A percentile compares a stretch with the other conserved stretches of the same genome.
Conservation (phyloP, 2,329 filamentous ascomycete species). For the Talaromyces sp. region DNA sequence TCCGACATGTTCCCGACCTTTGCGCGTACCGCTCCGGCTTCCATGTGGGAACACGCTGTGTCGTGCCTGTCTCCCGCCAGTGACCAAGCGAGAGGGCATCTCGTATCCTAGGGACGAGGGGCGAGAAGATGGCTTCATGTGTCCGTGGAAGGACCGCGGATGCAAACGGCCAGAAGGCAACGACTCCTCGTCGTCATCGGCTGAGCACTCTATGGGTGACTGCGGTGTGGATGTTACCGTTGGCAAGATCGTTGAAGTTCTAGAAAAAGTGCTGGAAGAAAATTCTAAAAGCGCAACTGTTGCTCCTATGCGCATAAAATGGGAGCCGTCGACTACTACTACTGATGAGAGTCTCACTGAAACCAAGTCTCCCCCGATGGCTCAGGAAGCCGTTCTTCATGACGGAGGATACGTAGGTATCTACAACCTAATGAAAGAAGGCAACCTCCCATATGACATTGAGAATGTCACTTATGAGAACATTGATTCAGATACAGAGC, state of each 20-base stretch:
- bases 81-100: conserved; percentile 62
- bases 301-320: not conserved
- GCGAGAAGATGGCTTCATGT: conserved; percentile 66
- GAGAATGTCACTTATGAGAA: conserved; percentile 50
- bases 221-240: conserved; percentile 73
- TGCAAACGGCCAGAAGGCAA: not conserved
- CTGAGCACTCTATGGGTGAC: conserved; percentile 71
- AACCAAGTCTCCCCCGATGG: conserved; percentile 7
- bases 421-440: conserved; percentile 60
- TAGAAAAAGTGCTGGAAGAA: conserved; percentile 35
- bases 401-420: conserved; percentile 62
- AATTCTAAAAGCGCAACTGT: not conserved
- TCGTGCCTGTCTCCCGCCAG: conserved; percentile 64
- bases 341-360: not conserved
- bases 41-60: conserved; percentile 80
- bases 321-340: not conserved
- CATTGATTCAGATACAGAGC: conserved; percentile 15
- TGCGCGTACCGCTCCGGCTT: conserved; percentile 65
- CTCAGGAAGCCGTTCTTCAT: conserved; percentile 32
- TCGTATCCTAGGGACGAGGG: conserved; percentile 69
- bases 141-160: conserved; percentile 48
- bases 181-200: conserved; percentile 44
- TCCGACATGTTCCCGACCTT: conserved; percentile 62
- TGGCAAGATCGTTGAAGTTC: conserved; percentile 61
- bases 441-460: conserved; percentile 51